Percentiles rank a stretch among this genome's conserved stretches.
phyloP scores from a whole-genome alignment of 1,139 yeast genomes.

The Lodderomyces oxycetoniae region DNA sequence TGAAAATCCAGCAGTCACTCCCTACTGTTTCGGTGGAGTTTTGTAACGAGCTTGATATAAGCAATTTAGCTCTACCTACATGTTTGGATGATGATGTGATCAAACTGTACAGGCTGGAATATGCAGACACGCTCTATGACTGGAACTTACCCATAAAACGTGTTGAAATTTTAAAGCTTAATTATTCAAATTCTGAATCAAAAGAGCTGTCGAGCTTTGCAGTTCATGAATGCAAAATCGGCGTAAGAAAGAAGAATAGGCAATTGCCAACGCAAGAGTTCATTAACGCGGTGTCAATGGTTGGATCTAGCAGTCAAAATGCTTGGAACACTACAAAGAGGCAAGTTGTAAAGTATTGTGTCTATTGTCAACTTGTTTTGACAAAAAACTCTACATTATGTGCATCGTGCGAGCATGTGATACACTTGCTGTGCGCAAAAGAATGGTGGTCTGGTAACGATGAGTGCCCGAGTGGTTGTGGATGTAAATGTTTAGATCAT shows the following conservation, averaged over 20 bases:
- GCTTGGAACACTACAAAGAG: slow-evolving; percentile 32
- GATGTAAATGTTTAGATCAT: slow-evolving; percentile 60
- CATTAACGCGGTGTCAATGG: slow-evolving; percentile 25
- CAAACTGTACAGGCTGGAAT: slow-evolving; percentile 57
- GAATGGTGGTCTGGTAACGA: slow-evolving; percentile 64
- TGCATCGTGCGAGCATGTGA: slow-evolving; percentile 67
- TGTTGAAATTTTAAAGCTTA: slow-evolving; percentile 73
- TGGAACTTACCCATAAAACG: slow-evolving; percentile 84
- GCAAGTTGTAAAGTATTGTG: slow-evolving; percentile 44
- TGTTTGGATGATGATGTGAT: slow-evolving; percentile 44
- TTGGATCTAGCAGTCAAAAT: slow-evolving; percentile 20
- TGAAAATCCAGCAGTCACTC: neutral
- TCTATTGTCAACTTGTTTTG: slow-evolving; percentile 59
- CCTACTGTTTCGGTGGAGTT: neutral
- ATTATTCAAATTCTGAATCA: slow-evolving; percentile 74
- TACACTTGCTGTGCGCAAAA: slow-evolving; percentile 74
- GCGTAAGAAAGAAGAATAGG: slow-evolving; percentile 27
- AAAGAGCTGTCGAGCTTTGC: slow-evolving; percentile 43
- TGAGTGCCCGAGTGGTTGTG: slow-evolving; percentile 87
- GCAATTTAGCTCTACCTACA: slow-evolving; percentile 29
- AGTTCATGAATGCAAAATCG: slow-evolving; percentile 41
- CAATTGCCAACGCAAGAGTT: slow-evolving; percentile 19
- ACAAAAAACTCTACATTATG: slow-evolving; percentile 64
- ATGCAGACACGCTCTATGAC: slow-evolving; percentile 71
- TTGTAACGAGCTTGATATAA: neutral